Evolutionary conservation across 2,329 filamentous ascomycete species (phyloP).

Genomic region (Alternaria conjuncta): DNA sequence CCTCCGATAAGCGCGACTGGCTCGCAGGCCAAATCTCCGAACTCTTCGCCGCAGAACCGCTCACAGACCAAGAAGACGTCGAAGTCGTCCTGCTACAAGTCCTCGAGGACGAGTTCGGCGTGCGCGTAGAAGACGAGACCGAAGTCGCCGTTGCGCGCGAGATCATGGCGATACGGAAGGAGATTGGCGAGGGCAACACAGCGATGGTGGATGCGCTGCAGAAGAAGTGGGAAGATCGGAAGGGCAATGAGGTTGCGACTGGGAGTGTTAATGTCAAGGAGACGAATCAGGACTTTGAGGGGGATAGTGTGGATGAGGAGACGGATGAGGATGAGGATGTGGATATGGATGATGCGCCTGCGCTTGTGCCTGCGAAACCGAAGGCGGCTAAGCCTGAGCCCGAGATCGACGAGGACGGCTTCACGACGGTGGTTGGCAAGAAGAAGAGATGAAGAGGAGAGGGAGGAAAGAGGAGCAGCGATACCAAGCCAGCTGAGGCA

Average conservation of each 20-base stretch:
- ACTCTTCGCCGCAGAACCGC: slow-evolving; percentile 66
- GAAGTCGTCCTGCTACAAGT: slow-evolving; percentile 86
- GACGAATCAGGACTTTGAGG: slow-evolving; percentile 58
- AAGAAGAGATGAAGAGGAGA: slow-evolving; percentile 40
- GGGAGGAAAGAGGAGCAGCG: not conserved
- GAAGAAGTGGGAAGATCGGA: slow-evolving; percentile 66
- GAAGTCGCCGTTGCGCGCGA: slow-evolving; percentile 74
- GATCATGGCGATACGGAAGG: slow-evolving; percentile 71
- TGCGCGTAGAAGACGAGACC: slow-evolving; percentile 88
- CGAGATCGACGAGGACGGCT: slow-evolving; percentile 52
- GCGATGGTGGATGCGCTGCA: slow-evolving; percentile 69
- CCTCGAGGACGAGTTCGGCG: slow-evolving; percentile 95
- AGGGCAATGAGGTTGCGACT: slow-evolving; percentile 62
- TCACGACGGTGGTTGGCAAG: slow-evolving; percentile 52
- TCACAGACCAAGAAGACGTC: slow-evolving; percentile 77
- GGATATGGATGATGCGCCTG: slow-evolving; percentile 48
- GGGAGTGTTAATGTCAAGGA: slow-evolving; percentile 59
- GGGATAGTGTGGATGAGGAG: slow-evolving; percentile 59
- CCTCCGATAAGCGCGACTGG: slow-evolving; percentile 91
- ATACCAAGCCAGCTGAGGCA: not conserved
- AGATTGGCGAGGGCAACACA: slow-evolving; percentile 70
- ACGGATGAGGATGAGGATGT: slow-evolving; percentile 52
- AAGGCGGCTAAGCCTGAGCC: slow-evolving; percentile 43
- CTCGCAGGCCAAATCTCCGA: slow-evolving; percentile 87
- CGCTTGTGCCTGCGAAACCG: slow-evolving; percentile 42